phyloP scores from a whole-genome alignment of 305 asterid species.

The Fraxinus albicans region DNA sequence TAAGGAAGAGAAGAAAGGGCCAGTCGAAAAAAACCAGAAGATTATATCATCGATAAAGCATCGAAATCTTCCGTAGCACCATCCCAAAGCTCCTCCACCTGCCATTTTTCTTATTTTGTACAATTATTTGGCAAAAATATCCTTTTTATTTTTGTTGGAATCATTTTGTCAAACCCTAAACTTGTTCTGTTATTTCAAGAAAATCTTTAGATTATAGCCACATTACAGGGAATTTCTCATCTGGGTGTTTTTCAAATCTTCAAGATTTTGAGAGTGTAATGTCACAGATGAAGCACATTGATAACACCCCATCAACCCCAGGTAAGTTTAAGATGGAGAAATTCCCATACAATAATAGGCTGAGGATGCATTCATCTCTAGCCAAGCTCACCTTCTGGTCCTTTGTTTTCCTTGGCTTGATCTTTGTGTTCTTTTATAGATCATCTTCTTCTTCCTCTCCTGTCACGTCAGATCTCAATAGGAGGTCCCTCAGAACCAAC shows the following conservation, averaged over 20 bases:
- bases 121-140: neutral
- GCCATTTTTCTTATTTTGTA: neutral
- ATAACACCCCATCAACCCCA: slow-evolving; percentile 48
- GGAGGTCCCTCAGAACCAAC: slow-evolving; percentile 13
- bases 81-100: neutral
- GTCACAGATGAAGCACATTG: slow-evolving; percentile 58
- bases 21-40: slow-evolving; percentile 13
- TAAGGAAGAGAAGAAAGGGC: neutral
- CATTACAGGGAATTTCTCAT: neutral
- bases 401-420: slow-evolving; percentile 11
- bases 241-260: neutral
- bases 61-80: neutral
- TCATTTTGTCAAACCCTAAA: neutral
- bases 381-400: slow-evolving; percentile 30
- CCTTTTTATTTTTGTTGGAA: neutral
- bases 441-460: slow-evolving; percentile 20
- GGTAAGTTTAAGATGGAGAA: slow-evolving; percentile 40
- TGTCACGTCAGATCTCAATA: slow-evolving; percentile 13
- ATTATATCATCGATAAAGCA: slow-evolving; percentile 6
- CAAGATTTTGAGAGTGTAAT: neutral
- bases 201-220: slow-evolving; percentile 22
- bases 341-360: slow-evolving; percentile 12
- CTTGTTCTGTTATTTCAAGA: slow-evolving; percentile 10
- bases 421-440: slow-evolving; percentile 20
- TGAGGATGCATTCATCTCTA: slow-evolving; percentile 20